Evolutionary conservation across 2,329 filamentous ascomycete genomes (phyloP), one percentile per base, ranked within the genome.

Genomic region (Thelonectria blattea): DNA sequence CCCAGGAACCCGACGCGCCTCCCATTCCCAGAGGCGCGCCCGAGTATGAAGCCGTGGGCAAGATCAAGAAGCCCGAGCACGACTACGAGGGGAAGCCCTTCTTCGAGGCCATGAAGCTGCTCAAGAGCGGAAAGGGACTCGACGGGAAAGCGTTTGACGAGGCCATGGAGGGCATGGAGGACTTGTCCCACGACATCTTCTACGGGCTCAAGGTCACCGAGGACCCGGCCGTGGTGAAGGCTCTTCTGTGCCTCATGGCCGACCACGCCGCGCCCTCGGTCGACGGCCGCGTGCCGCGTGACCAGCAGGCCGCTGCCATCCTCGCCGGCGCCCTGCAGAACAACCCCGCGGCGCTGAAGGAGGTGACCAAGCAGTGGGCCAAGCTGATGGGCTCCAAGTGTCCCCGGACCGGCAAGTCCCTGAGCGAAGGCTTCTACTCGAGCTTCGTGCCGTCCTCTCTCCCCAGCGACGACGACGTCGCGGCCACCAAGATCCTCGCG

Each of bases 141-240:
- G 65, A 66, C 42, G 71, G 73, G 15, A 65, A 74, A 54, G 73
- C 71, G 3, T 76, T 86, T 14, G 80, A 83, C 42, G 75, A 76
- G 11, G 83, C 84, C 0, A 78, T 91, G 8, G 80, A 84, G 34
- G 79, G 79, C 34, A 80, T 91, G n/a, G 80, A 84, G 62, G 87
- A 90, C 7, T 76, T 89, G 27, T 83, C 87, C 0, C 87, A 90
- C 72, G 88, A 90, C 73, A 85, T 90, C 63, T 90, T 89, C 76
- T 91, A 89, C 72, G 88, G 88, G 10, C 77, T 87, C 17, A 85
- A 88, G 71, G 81, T 90, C 59, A 79, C 82, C 20, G 83, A 86
- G 70, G 83, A 88, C 64, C 69, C 77, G 3, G 80, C 81, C 2
- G 82, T 82, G 2, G 66, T 88, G 53, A 80, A 79, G 63, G 74